Conservation (phyloP, 1,284 basidiomycete species). For the Pseudozyma sp. region DNA sequence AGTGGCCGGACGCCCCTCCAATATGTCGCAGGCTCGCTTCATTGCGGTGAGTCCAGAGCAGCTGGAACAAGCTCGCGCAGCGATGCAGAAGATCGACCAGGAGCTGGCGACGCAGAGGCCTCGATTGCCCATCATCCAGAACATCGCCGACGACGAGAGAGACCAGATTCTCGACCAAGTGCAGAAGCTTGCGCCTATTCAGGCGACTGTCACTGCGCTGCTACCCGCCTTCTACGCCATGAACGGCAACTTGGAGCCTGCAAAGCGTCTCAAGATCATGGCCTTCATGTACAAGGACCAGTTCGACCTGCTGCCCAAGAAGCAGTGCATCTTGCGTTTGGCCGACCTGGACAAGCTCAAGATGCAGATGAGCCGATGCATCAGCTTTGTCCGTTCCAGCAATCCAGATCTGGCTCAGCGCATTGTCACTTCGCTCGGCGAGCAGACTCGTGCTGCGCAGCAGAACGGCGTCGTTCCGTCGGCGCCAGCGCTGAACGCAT, state of each 20-base stretch:
- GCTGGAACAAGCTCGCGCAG: slow-evolving; percentile 57
- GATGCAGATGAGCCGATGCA: slow-evolving; percentile 66
- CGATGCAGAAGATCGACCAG: slow-evolving; percentile 56
- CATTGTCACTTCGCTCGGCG: slow-evolving; percentile 48
- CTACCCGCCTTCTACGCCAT: slow-evolving; percentile 66
- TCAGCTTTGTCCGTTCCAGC: slow-evolving; percentile 63
- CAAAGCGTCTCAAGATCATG: slow-evolving; percentile 67
- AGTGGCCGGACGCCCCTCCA: slow-evolving; percentile 32
- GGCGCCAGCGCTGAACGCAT: slow-evolving; percentile 11
- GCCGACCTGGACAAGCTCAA: slow-evolving; percentile 66
- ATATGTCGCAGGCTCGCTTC: slow-evolving; percentile 50
- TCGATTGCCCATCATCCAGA: slow-evolving; percentile 57
- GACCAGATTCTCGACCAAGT: slow-evolving; percentile 59
- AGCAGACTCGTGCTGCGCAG: slow-evolving; percentile 38
- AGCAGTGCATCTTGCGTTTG: slow-evolving; percentile 60
- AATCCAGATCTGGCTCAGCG: slow-evolving; percentile 60
- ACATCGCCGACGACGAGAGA: slow-evolving; percentile 59
- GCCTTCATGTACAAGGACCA: slow-evolving; percentile 67
- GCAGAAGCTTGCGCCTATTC: slow-evolving; percentile 57
- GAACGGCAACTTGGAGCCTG: slow-evolving; percentile 61
- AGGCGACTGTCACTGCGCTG: slow-evolving; percentile 60
- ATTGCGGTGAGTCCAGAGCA: slow-evolving; percentile 57
- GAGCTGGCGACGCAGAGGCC: slow-evolving; percentile 51
- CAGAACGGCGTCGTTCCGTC: slow-evolving; percentile 21
- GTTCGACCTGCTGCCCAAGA: slow-evolving; percentile 53